These are phyloP conservation scores for Dipodascus albidus DNA, from an alignment of 805 yeast species.

Conservation along the genomic window DNA sequence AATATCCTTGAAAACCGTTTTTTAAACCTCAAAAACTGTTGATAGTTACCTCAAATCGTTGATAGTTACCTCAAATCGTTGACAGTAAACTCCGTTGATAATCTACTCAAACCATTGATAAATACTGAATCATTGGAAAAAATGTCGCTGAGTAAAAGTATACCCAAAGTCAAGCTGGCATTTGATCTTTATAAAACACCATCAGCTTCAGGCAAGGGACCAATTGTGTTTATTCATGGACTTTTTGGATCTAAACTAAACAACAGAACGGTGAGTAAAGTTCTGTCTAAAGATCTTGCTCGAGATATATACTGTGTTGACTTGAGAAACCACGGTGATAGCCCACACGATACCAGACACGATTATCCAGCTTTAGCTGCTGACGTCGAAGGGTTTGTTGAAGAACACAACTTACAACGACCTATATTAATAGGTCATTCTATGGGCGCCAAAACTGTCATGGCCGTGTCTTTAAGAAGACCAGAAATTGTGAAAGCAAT, in stretches of 20 bases:
- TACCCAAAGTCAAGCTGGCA: slow-evolving; percentile 36
- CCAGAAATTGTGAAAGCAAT: slow-evolving; percentile 52
- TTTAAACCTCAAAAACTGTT: too few relatives aligned
- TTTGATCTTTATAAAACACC: slow-evolving; percentile 35
- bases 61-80: too few relatives aligned
- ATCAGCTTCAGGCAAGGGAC: slow-evolving; percentile 27
- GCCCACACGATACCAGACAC: slow-evolving; percentile 63
- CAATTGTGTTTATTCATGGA: slow-evolving; percentile 78
- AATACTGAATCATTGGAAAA: background rate
- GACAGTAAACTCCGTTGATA: too few relatives aligned
- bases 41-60: too few relatives aligned
- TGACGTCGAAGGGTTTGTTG: slow-evolving; percentile 69
- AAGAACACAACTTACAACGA: slow-evolving; percentile 28
- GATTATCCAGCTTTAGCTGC: slow-evolving; percentile 75
- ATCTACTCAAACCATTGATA: too few relatives aligned
- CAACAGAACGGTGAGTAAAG: slow-evolving; percentile 62
- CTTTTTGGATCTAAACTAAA: slow-evolving; percentile 77
- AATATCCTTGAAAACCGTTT: too few relatives aligned
- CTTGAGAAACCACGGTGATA: slow-evolving; percentile 84
- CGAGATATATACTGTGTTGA: slow-evolving; percentile 29
- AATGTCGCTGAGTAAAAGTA: slow-evolving; percentile 1
- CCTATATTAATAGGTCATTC: slow-evolving; percentile 32
- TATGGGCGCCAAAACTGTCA: slow-evolving; percentile 83
- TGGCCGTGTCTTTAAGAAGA: slow-evolving; percentile 66
- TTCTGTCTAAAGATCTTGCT: background rate